Base-by-base conservation (phyloP, 2,329 filamentous ascomycete species). In the Colletotrichum shisoi region DNA sequence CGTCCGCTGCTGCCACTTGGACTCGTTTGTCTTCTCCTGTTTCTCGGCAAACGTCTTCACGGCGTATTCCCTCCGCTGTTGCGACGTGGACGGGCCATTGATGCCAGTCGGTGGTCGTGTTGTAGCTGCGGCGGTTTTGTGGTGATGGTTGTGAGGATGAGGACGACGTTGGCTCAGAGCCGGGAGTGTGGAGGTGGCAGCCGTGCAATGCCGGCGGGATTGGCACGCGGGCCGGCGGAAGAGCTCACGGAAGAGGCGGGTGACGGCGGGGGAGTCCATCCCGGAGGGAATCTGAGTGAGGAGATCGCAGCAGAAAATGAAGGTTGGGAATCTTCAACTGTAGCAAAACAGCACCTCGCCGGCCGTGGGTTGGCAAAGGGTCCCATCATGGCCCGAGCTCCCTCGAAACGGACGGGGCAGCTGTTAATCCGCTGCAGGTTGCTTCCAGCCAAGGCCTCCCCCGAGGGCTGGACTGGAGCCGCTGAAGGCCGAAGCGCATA, bases 241-340 rank as follows among this genome's bases (percentile, higher is more conserved):
- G 48, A 98, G 87, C 81, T 93, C 91, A 73, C 91, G 88, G 74
- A 97, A 94, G 75, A 97, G 85, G 76, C 90, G 90, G 56, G 87
- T 87, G 71, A 93, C 84, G 69, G 92, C 82, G 67, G 90, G 90
- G 19, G 92, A 94, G 80, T 97, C 93, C 93, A 97, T 96, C 71
- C 71, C 71, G 57, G 37, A 42, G 45, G 6, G 6, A 13, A 3
- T 6, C 19, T 59, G 31, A 45, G 24, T 51, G 3, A 24, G 57
- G 37, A 69, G 57, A 58, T 60, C 69, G 65, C 57, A 53, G 67
- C 51, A 40, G 56, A 56, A 62, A 64, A 51, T 54, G 68, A 54
- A 67, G 53, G 52, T 39, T 48, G 31, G 39, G 58, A 62, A 46
- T 69, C 59, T 57, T 67, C 17, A 51, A 58, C 48, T 34, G 48